Conservation (phyloP, 441 rosid genomes). For the Viola pubescens region DNA sequence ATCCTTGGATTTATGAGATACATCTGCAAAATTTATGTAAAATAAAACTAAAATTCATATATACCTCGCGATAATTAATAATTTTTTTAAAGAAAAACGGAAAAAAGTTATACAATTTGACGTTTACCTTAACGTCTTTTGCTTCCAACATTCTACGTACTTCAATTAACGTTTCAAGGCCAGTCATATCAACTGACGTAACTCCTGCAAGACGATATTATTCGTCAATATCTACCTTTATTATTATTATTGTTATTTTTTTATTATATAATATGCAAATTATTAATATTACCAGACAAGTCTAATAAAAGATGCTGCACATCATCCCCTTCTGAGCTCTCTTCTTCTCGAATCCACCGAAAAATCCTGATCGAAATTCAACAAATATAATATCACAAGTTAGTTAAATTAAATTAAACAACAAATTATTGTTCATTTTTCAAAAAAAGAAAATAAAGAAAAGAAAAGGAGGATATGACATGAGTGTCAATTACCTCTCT, state of each 20-base stretch:
- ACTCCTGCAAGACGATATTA: slow-evolving; percentile 37
- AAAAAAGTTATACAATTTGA: neutral
- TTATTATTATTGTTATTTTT: neutral
- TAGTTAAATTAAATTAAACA: neutral
- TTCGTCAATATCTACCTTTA: neutral
- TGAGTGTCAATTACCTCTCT: slow-evolving; percentile 40
- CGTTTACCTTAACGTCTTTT: slow-evolving; percentile 43
- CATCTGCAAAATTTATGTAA: slow-evolving; percentile 30
- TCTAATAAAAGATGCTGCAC: slow-evolving; percentile 63
- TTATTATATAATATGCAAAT: neutral
- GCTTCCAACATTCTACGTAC: slow-evolving; percentile 37
- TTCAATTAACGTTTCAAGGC: slow-evolving; percentile 58
- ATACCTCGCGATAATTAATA: too few species aligned
- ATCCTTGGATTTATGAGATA: slow-evolving; percentile 63
- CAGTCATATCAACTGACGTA: slow-evolving; percentile 63
- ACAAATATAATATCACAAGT: neutral
- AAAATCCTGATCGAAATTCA: slow-evolving; percentile 31
- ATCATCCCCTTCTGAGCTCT: slow-evolving; percentile 20
- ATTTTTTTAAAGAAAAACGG: neutral
- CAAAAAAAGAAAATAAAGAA: neutral
- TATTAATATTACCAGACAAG: slow-evolving; percentile 42
- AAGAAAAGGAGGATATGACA: neutral
- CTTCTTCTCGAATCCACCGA: slow-evolving; percentile 57
- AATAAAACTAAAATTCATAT: neutral
- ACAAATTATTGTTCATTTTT: neutral